These are phyloP conservation scores for Glycine latifolia DNA, from an alignment of 306 rosid genomes.

Conservation along the genomic window DNA sequence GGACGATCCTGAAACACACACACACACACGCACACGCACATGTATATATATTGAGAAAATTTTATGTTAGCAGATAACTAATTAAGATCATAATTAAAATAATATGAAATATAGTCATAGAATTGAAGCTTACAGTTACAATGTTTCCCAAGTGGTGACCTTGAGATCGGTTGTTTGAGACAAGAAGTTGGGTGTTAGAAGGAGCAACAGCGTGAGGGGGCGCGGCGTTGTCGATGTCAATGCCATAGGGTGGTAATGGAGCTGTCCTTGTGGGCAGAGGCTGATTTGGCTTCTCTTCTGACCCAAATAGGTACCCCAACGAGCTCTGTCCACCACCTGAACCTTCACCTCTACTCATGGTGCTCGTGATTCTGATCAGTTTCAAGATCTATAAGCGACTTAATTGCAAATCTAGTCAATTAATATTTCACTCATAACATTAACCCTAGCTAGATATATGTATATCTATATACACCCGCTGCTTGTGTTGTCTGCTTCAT, in stretches of 20 bases:
- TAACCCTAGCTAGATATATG: background rate
- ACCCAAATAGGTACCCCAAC: slow-evolving; percentile 74
- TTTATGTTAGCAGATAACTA: too few relatives aligned
- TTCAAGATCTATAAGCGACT: slow-evolving; percentile 38
- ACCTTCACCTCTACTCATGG: slow-evolving; percentile 80
- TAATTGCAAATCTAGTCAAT: slow-evolving; percentile 53
- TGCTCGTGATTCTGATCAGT: slow-evolving; percentile 40
- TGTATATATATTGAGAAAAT: too few relatives aligned
- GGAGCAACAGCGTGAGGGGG: slow-evolving; percentile 45
- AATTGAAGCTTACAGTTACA: slow-evolving; percentile 54
- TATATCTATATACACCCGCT: background rate
- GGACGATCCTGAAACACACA: slow-evolving; percentile 69
- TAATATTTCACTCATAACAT: background rate
- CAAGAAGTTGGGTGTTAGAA: slow-evolving; percentile 40
- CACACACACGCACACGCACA: too few relatives aligned
- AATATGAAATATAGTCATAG: too few relatives aligned
- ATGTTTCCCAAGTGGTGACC: slow-evolving; percentile 64
- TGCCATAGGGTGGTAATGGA: slow-evolving; percentile 66
- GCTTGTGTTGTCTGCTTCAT: slow-evolving; percentile 1
- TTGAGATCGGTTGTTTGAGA: slow-evolving; percentile 60
- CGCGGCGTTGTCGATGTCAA: slow-evolving; percentile 46
- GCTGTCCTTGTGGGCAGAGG: slow-evolving; percentile 47
- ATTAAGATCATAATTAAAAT: too few relatives aligned
- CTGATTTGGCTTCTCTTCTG: slow-evolving; percentile 60
- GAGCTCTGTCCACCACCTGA: slow-evolving; percentile 79